These are phyloP conservation scores for Ogataea dorogensis DNA, from an alignment of 805 yeast genomes.

Conservation along the genomic window DNA sequence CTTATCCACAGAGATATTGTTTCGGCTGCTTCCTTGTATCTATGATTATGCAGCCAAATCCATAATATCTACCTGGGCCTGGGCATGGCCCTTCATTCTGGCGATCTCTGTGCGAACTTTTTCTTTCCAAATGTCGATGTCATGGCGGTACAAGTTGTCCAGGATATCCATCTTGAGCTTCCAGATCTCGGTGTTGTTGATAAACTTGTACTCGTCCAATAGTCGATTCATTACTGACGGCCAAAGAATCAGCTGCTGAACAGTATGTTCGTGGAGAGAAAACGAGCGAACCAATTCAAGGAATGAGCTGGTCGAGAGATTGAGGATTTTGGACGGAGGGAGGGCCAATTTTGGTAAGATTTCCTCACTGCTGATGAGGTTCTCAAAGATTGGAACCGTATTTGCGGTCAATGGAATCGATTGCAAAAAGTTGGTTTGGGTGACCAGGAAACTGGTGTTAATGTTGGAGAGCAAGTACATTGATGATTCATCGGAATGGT, in stretches of 20 bases:
- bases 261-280: constrained; percentile 23
- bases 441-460: constrained; percentile 25
- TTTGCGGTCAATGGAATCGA: constrained; percentile 24
- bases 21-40: constrained; percentile 91
- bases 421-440: constrained; percentile 17
- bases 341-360: constrained; percentile 23
- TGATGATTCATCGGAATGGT: constrained; percentile 17
- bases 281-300: constrained; percentile 26
- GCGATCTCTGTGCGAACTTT: constrained; percentile 18
- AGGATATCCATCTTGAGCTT: constrained; percentile 17
- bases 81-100: constrained; percentile 24
- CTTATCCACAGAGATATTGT: constrained; percentile 94
- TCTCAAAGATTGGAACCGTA: constrained; percentile 26
- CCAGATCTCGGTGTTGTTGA: constrained; percentile 26
- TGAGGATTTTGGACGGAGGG: constrained; percentile 18
- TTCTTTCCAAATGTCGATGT: constrained; percentile 21
- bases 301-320: constrained; percentile 26
- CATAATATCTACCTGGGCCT: constrained; percentile 23
- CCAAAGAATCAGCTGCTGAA: constrained; percentile 28
- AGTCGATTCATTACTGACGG: constrained; percentile 29
- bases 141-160: constrained; percentile 15
- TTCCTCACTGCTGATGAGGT: constrained; percentile 21
- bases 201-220: constrained; percentile 24
- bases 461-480: constrained; percentile 27
- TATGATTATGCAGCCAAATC: constrained; percentile 31